Percentiles rank a stretch among this genome's conserved stretches.
phyloP scores from a whole-genome alignment of 768 basidiomycete genomes.

The Suillus luteus region DNA sequence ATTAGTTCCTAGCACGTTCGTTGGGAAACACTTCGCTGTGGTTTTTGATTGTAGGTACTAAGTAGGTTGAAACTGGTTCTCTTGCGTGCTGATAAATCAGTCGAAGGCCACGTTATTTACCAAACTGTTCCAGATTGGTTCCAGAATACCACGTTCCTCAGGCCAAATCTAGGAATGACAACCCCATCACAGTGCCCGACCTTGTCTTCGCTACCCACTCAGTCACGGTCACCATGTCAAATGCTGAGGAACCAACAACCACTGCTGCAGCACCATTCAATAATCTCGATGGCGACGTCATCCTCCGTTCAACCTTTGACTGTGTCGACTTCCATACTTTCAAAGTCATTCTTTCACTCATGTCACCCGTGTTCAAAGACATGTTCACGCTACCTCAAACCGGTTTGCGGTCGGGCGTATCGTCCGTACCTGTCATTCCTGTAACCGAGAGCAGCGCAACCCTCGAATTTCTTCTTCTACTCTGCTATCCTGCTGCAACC shows the following conservation, averaged over 20 bases:
- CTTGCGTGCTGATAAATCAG: conserved; percentile 11
- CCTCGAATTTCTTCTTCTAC: conserved; percentile 35
- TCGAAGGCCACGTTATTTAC: no score
- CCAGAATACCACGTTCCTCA: not conserved
- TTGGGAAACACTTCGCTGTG: conserved; percentile 32
- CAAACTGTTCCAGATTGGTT: not conserved
- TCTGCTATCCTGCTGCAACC: conserved; percentile 38
- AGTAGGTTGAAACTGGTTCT: not conserved
- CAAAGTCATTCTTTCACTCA: conserved; percentile 36
- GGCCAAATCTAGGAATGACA: not conserved
- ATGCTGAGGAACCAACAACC: not conserved
- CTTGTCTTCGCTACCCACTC: no score
- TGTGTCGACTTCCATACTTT: conserved; percentile 37
- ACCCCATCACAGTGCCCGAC: not conserved
- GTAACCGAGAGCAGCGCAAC: conserved; percentile 23
- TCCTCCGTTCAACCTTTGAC: conserved; percentile 37
- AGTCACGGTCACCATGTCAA: no score
- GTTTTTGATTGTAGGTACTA: conserved; percentile 27
- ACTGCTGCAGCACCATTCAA: conserved; percentile 29
- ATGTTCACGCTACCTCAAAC: conserved; percentile 46
- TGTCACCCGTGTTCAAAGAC: conserved; percentile 45
- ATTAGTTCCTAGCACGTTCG: conserved; percentile 34
- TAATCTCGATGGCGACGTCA: conserved; percentile 34
- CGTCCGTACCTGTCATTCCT: conserved; percentile 9
- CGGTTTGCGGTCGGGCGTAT: conserved; percentile 15